phyloP scores from a whole-genome alignment of 2,329 filamentous ascomycete species.

The Paecilomyces variotii region DNA sequence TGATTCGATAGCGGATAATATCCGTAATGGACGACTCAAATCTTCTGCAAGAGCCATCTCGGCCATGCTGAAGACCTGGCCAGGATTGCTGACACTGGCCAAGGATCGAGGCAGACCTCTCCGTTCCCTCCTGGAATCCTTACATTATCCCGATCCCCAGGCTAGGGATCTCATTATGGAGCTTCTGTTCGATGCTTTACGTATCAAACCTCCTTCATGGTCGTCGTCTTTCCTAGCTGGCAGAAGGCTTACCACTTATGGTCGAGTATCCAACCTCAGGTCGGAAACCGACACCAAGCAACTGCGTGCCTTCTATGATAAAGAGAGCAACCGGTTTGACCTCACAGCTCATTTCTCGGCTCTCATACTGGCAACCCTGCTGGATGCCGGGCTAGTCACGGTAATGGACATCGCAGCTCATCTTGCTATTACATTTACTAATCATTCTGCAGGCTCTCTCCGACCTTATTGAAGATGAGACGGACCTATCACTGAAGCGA shows the following conservation, averaged over 20 bases:
- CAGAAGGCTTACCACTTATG: conserved; percentile 86
- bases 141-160: conserved; percentile 50
- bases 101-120: conserved; percentile 84
- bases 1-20: conserved; percentile 56
- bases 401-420: conserved; percentile 15
- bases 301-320: conserved; percentile 52
- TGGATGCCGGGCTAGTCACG: conserved; percentile 67
- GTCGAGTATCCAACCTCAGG: conserved; percentile 80
- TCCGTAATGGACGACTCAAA: conserved; percentile 60
- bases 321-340: conserved; percentile 57
- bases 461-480: conserved; percentile 42
- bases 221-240: conserved; percentile 92
- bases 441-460: conserved; percentile 35
- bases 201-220: conserved; percentile 92
- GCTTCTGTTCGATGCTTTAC: conserved; percentile 70
- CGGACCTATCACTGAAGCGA: conserved; percentile 56
- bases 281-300: conserved; percentile 48
- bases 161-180: conserved; percentile 75
- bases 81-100: conserved; percentile 77
- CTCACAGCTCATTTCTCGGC: conserved; percentile 93
- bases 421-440: conserved; percentile 7
- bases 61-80: conserved; percentile 87
- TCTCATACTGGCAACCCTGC: conserved; percentile 73
- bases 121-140: conserved; percentile 64
- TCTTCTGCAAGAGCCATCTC: conserved; percentile 89